Base-by-base conservation (phyloP, 2,329 filamentous ascomycete species). In the Neonectria faginata region DNA sequence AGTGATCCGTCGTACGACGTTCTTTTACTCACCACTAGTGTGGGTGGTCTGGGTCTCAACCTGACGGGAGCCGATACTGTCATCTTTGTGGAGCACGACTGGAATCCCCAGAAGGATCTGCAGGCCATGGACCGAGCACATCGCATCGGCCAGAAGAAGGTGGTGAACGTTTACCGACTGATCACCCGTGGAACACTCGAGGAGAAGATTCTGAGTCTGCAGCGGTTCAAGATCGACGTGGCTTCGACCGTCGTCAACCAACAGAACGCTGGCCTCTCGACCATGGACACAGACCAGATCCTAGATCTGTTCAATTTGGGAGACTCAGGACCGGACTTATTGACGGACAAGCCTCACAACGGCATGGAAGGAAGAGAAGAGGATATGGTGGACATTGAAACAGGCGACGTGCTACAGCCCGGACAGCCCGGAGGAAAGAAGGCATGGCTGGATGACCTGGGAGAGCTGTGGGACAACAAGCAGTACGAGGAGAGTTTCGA, bases 401-500 rank as follows among this genome's bases (percentile, higher is more conserved):
- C 92, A 25, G 96, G 96, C 52, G 93, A 98, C 73, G 91, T 98
- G 57, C 87, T 93, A 70, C 93, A 39, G 14, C 36, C 36, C 14
- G 36, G 97, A 79, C 94, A 97, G 79, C 97, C 97, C 2, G 36
- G 36, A 73, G 96, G 96, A 63, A 97, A 97, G 86, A 97, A 97
- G 85, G 85, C 94, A 7, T 97, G 95, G 88, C 82, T 98, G 67
- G 96, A 99, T 77, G 96, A 98, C 75, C 81, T 99, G 62, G 95
- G 93, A 62, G 96, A 99, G 79, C 82, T 99, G 31, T 99, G 96
- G 95, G 96, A 99, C 77, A 95, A 97, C 78, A 91, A 90, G 77
- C 94, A 97, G 83, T 99, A 99, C 79, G 94, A 97, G 80, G 96
- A 99, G 82, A 97, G 97, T 79, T 98, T 97, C 78, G 93, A 98